A percentile compares a stretch with the other conserved stretches of the same genome.
phyloP scores from a whole-genome alignment of 75 land plant genomes.

The Selaginella moellendorffii region DNA sequence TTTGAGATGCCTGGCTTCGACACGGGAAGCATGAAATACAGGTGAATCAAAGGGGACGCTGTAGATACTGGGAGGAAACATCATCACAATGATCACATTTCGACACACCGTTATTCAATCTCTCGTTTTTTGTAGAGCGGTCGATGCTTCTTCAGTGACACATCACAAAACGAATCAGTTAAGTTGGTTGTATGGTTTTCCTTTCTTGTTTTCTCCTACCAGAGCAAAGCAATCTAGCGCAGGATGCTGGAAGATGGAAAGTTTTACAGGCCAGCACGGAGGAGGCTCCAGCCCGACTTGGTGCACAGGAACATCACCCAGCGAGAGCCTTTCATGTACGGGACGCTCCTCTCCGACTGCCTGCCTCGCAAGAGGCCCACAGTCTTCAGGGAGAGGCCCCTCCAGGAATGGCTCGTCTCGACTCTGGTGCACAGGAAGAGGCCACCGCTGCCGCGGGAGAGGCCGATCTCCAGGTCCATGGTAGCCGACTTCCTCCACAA shows the following conservation, averaged over 20 bases:
- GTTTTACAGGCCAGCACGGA: background rate
- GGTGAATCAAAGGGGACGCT: no score
- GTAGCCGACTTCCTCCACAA: background rate
- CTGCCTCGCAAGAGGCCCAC: background rate
- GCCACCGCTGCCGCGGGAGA: background rate
- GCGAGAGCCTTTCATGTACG: background rate
- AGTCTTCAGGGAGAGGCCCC: background rate
- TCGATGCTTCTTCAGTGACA: no score
- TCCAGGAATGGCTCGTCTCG: background rate
- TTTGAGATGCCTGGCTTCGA: conserved; percentile 76
- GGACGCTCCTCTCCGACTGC: background rate
- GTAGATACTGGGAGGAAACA: no score
- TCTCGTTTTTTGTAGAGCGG: no score
- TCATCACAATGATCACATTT: no score
- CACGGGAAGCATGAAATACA: background rate
- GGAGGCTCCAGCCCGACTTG: background rate
- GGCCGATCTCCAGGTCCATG: background rate
- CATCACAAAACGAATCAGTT: no score
- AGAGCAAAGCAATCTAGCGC: no score
- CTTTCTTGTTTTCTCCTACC: no score
- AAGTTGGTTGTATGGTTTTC: no score
- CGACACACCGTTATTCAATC: no score
- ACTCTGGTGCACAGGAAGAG: background rate
- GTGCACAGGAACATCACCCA: background rate
- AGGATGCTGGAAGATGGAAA: background rate